phyloP scores from a whole-genome alignment of 257 asterid species.

The Solanum etuberosum region DNA sequence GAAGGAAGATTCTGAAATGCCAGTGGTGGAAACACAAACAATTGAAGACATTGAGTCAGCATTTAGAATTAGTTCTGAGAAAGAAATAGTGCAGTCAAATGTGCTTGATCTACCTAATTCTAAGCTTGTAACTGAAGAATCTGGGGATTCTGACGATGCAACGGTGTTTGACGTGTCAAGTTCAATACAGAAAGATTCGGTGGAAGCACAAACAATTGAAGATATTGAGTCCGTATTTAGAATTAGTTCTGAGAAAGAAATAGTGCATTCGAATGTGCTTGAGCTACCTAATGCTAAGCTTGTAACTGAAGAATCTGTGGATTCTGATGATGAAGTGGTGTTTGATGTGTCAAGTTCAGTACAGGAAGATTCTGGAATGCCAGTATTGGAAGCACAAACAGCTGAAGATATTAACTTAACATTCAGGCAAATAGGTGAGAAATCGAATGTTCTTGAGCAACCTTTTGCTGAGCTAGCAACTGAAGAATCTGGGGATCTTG shows the following conservation, averaged over 20 bases:
- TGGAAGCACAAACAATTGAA: conserved; percentile 19
- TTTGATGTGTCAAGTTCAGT: not conserved
- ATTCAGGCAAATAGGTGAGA: not conserved
- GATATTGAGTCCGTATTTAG: conserved; percentile 14
- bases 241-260: conserved; percentile 5
- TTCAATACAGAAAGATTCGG: not conserved
- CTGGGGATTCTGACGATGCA: not conserved
- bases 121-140: not conserved
- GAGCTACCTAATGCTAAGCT: not conserved
- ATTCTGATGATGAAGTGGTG: not conserved
- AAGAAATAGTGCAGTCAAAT: not conserved
- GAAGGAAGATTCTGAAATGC: not conserved
- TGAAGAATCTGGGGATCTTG: not conserved
- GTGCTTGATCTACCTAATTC: not conserved
- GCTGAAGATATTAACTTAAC: not conserved
- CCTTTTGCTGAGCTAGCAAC: not conserved
- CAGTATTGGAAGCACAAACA: not conserved
- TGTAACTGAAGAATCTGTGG: not conserved
- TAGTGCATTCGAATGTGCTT: not conserved
- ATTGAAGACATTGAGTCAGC: conserved; percentile 10
- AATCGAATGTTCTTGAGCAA: not conserved
- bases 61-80: conserved; percentile 2
- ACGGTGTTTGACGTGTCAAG: too few species aligned
- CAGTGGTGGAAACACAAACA: conserved; percentile 19
- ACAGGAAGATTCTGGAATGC: not conserved